phyloP scores from a whole-genome alignment of 345 rosid species.

The Hevea brasiliensis region DNA sequence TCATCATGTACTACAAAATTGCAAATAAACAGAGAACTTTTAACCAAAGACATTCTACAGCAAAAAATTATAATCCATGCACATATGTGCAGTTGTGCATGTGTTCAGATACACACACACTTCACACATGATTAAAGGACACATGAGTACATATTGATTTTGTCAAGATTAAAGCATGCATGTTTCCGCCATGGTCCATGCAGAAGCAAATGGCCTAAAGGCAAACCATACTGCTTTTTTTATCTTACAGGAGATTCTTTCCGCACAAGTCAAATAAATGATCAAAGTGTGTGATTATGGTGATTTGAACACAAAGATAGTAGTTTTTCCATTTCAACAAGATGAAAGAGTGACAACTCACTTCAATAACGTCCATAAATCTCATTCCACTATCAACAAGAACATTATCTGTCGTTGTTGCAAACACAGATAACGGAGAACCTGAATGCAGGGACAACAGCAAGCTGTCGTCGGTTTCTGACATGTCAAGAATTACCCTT shows the following conservation, averaged over 20 bases:
- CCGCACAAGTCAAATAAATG: background rate
- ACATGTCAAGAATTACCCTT: conserved; percentile 56
- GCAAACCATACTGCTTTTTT: background rate
- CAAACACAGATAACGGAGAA: conserved; percentile 59
- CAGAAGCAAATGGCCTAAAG: background rate
- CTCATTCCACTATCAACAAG: conserved; percentile 75
- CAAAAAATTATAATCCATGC: background rate
- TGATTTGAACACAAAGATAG: conserved; percentile 2
- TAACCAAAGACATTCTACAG: background rate
- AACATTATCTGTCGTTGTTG: conserved; percentile 53
- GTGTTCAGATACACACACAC: background rate
- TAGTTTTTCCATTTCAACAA: background rate
- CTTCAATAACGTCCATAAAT: conserved; percentile 76
- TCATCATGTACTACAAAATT: conserved; percentile 3
- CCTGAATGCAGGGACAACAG: conserved; percentile 50
- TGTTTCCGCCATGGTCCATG: background rate
- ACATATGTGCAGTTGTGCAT: background rate
- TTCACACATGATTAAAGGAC: background rate
- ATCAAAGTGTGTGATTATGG: conserved; percentile 3
- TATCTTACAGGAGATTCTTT: background rate
- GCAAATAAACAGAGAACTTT: conserved; percentile 7
- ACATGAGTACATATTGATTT: background rate
- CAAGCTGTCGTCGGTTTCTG: conserved; percentile 56
- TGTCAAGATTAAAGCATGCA: background rate
- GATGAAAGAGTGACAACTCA: conserved; percentile 39